Percentiles rank a stretch among this genome's conserved stretches.
Evolutionary conservation across 2,329 filamentous ascomycete species (phyloP).

Genomic region (Orbilia ellipsospora): DNA sequence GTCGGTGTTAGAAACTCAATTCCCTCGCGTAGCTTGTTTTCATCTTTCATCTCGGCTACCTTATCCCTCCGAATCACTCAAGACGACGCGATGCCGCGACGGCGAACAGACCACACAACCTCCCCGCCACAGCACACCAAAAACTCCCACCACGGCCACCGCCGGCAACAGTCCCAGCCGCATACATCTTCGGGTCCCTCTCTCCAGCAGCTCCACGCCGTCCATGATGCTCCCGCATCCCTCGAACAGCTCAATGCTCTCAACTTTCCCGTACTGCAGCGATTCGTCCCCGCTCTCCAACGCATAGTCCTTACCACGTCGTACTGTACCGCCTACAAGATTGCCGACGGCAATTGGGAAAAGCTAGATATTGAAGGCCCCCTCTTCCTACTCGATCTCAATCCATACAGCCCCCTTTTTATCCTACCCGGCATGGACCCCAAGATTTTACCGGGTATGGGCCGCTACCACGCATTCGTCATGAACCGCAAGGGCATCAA

Average conservation of each 20-base stretch:
- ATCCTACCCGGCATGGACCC: conserved; percentile 7
- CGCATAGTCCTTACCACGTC: conserved; percentile 43
- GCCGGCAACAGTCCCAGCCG: conserved; percentile 42
- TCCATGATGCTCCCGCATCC: conserved; percentile 43
- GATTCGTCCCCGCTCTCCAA: conserved; percentile 23
- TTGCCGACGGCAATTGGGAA: conserved; percentile 41
- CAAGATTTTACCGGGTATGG: conserved; percentile 19
- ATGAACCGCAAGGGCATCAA: conserved; percentile 46
- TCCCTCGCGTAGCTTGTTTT: too few relatives aligned
- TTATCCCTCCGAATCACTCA: too few relatives aligned
- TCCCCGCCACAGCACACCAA: conserved; percentile 40
- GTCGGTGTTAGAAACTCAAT: neutral
- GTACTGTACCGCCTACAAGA: conserved; percentile 49
- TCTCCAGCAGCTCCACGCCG: conserved; percentile 37
- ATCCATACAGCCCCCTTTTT: conserved; percentile 36
- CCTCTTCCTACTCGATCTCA: conserved; percentile 44
- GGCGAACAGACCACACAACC: conserved; percentile 41
- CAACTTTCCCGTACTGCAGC: conserved; percentile 46
- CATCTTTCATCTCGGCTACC: too few relatives aligned
- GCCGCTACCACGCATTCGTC: conserved; percentile 41
- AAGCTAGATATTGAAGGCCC: conserved; percentile 48
- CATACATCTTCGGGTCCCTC: conserved; percentile 42
- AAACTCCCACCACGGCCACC: conserved; percentile 29
- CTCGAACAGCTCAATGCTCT: conserved; percentile 48
- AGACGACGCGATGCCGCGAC: conserved; percentile 29